Conservation (phyloP, 352 stramenopile species). For the Globisporangium iwayamae region DNA sequence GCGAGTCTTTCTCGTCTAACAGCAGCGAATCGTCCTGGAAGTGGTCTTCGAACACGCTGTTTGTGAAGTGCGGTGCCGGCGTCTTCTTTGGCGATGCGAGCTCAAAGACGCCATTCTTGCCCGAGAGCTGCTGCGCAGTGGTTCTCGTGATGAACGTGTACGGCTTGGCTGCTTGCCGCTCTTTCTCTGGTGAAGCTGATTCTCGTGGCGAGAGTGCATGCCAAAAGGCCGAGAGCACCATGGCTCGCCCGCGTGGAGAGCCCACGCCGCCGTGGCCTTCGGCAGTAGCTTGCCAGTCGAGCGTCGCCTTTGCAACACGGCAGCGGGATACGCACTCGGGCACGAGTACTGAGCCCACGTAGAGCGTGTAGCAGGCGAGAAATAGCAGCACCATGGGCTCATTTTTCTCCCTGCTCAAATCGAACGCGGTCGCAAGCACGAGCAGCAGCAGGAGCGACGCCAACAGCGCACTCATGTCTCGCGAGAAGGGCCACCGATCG, state of each 20-base stretch:
- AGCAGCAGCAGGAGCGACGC: constrained; percentile 46
- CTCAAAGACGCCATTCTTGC: constrained; percentile 16
- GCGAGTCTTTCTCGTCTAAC: constrained; percentile 19
- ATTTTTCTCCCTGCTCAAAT: constrained; percentile 2
- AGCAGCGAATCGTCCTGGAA: constrained; percentile 37
- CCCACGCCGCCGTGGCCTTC: background rate
- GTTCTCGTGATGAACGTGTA: constrained; percentile 50
- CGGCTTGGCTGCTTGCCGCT: constrained; percentile 14
- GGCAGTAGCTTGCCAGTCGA: background rate
- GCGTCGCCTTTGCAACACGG: constrained; percentile 7
- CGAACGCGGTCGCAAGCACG: constrained; percentile 23
- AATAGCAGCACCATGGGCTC: constrained; percentile 42
- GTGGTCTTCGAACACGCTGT: constrained; percentile 57
- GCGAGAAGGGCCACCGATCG: constrained; percentile 59
- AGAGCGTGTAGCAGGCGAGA: constrained; percentile 45
- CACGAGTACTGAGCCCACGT: constrained; percentile 58
- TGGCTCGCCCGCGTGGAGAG: constrained; percentile 2
- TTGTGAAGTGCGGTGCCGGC: constrained; percentile 30
- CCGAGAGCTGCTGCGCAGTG: constrained; percentile 16
- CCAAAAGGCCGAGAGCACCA: constrained; percentile 77
- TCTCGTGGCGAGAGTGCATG: constrained; percentile 45
- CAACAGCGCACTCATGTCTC: constrained; percentile 57
- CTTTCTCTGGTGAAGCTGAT: constrained; percentile 14
- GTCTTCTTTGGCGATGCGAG: constrained; percentile 22
- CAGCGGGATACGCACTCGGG: constrained; percentile 44